Percentiles rank a stretch among this genome's conserved stretches.
Evolutionary conservation across 371 early-diverging fungal species (phyloP).

Genomic region (Syncephalastrum monosporum): DNA sequence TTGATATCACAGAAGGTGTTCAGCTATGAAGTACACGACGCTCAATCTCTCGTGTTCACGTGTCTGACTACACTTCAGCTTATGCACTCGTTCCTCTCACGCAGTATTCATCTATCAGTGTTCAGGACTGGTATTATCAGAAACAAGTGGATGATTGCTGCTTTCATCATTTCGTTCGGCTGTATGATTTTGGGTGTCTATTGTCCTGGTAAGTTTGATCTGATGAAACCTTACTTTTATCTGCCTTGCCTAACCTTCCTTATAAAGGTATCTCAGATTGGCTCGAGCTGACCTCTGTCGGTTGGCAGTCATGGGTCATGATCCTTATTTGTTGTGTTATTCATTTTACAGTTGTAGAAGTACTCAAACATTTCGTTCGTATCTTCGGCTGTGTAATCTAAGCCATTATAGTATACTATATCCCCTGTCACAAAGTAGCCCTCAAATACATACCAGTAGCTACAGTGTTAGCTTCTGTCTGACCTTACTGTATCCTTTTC

Average conservation of each 20-base stretch:
- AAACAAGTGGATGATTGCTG: conserved; percentile 76
- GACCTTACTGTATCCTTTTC: background rate
- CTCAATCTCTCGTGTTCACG: conserved; percentile 53
- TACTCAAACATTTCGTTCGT: conserved; percentile 59
- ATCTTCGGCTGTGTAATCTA: background rate
- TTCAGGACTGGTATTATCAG: conserved; percentile 68
- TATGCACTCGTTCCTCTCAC: conserved; percentile 75
- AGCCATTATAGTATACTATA: background rate
- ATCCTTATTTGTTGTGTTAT: conserved; percentile 66
- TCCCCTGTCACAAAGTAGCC: background rate
- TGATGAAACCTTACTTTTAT: background rate
- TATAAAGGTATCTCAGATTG: conserved; percentile 37
- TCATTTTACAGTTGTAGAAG: conserved; percentile 68
- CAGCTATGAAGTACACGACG: conserved; percentile 14
- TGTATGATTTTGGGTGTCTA: conserved; percentile 74
- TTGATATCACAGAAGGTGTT: conserved; percentile 51
- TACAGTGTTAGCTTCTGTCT: background rate
- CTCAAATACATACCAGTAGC: background rate
- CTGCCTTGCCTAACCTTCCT: background rate
- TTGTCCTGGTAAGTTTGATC: conserved; percentile 50
- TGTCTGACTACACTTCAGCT: conserved; percentile 79
- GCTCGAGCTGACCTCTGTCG: conserved; percentile 67
- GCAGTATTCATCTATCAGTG: conserved; percentile 67
- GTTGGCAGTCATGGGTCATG: conserved; percentile 75
- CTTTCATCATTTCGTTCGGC: conserved; percentile 62